Conservation (phyloP, 768 basidiomycete genomes). For the Leccinellum luteum region DNA sequence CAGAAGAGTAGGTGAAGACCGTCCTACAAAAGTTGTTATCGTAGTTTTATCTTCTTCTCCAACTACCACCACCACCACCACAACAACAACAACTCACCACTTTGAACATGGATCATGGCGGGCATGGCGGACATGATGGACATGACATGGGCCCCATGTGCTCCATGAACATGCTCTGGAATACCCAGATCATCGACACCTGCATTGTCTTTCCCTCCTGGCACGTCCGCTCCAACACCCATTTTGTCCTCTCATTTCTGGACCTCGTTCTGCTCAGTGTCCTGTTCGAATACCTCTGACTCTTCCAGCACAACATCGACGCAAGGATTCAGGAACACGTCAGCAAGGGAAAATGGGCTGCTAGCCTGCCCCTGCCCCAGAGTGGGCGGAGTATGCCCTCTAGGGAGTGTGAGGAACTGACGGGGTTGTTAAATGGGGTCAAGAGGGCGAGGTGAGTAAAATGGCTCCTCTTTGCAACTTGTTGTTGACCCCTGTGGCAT, state of each 20-base stretch:
- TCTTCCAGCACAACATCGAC: slow-evolving; percentile 60
- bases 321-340: slow-evolving; percentile 50
- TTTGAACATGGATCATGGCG: slow-evolving; percentile 40
- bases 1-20: slow-evolving; percentile 51
- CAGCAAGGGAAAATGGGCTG: slow-evolving; percentile 47
- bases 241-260: slow-evolving; percentile 64
- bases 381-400: slow-evolving; percentile 41
- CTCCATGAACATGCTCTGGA: slow-evolving; percentile 86
- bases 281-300: slow-evolving; percentile 78
- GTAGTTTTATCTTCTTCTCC: background rate
- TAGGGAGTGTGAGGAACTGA: slow-evolving; percentile 45
- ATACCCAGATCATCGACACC: slow-evolving; percentile 74
- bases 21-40: slow-evolving; percentile 25
- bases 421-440: slow-evolving; percentile 50
- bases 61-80: background rate
- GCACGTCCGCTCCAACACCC: slow-evolving; percentile 60
- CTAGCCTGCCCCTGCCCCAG: slow-evolving; percentile 18
- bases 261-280: slow-evolving; percentile 65
- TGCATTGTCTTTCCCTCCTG: slow-evolving; percentile 79
- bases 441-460: slow-evolving; percentile 40
- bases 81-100: background rate
- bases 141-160: slow-evolving; percentile 54
- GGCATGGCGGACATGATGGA: slow-evolving; percentile 35
- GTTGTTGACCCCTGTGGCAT: no score
- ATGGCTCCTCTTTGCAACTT: background rate